Conservation (phyloP, 2,329 filamentous ascomycete species). For the Fusarium sambucinum region DNA sequence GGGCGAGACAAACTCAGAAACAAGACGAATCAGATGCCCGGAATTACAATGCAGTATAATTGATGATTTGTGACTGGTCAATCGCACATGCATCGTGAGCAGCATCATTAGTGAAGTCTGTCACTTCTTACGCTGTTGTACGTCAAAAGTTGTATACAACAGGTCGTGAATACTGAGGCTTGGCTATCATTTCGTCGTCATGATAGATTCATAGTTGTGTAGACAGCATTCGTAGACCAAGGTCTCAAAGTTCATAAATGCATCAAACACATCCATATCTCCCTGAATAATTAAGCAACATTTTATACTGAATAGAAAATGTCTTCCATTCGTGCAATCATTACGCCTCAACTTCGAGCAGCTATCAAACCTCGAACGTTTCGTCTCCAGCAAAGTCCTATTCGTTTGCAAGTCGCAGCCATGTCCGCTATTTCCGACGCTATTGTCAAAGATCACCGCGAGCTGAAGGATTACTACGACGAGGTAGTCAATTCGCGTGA, state of each 20-base stretch:
- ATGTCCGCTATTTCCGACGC: constrained; percentile 39
- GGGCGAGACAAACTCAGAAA: rapidly evolving
- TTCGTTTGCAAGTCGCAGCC: constrained; percentile 4
- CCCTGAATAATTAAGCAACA: neutral
- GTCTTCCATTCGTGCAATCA: constrained; percentile 1
- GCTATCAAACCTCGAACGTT: neutral
- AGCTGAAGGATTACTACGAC: constrained; percentile 55
- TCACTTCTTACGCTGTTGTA: neutral
- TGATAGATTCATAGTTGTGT: rapidly evolving
- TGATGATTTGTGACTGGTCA: neutral
- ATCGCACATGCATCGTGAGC: neutral
- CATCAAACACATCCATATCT: no score
- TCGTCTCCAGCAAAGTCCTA: rapidly evolving
- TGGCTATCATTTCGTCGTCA: constrained; percentile 7
- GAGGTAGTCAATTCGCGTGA: constrained; percentile 55
- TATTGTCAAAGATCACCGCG: constrained; percentile 49
- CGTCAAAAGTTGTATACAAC: neutral
- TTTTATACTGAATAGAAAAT: neutral
- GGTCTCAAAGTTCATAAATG: neutral
- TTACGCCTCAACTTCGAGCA: constrained; percentile 1
- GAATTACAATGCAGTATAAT: neutral
- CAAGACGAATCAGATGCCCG: neutral
- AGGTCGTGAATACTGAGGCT: neutral
- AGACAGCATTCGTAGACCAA: no score
- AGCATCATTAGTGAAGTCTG: neutral